Conservation (phyloP, 768 basidiomycete species). For the Mycena albidolilacea region DNA sequence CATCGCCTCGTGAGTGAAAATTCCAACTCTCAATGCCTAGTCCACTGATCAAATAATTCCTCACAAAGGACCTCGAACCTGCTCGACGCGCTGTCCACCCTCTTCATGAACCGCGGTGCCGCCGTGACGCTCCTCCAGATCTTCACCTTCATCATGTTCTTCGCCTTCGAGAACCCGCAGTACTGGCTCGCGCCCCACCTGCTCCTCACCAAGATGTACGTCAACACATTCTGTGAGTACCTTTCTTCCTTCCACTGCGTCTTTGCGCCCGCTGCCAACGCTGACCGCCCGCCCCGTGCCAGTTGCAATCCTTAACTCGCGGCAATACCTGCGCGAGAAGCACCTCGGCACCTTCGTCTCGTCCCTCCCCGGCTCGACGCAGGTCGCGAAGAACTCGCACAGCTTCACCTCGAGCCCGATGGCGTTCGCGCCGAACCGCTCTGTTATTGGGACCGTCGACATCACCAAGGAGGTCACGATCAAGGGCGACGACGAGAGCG, state of each 20-base stretch:
- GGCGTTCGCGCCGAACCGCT: too few relatives aligned
- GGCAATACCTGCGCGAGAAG: conserved; percentile 34
- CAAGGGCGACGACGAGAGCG: too few relatives aligned
- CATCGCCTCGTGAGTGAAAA: conserved; percentile 9
- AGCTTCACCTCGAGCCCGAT: too few relatives aligned
- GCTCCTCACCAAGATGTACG: conserved; percentile 31
- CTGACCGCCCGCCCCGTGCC: background rate
- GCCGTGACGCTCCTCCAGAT: conserved; percentile 29
- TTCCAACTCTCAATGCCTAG: too few relatives aligned
- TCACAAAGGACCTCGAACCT: conserved; percentile 21
- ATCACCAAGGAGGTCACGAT: too few relatives aligned
- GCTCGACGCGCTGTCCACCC: conserved; percentile 11
- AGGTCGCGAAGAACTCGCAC: background rate
- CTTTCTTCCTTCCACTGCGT: background rate
- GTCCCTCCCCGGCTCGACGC: conserved; percentile 1
- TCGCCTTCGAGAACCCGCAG: conserved; percentile 26
- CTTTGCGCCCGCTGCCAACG: background rate
- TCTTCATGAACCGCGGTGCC: conserved; percentile 36
- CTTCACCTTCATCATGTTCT: conserved; percentile 34
- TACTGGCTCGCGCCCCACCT: conserved; percentile 35
- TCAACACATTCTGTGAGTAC: conserved; percentile 36
- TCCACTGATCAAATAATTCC: background rate
- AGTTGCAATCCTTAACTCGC: conserved; percentile 38
- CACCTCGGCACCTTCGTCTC: conserved; percentile 17
- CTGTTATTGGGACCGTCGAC: too few relatives aligned